Base-by-base conservation (phyloP, 306 rosid species). In the Medicago ruthenica region DNA sequence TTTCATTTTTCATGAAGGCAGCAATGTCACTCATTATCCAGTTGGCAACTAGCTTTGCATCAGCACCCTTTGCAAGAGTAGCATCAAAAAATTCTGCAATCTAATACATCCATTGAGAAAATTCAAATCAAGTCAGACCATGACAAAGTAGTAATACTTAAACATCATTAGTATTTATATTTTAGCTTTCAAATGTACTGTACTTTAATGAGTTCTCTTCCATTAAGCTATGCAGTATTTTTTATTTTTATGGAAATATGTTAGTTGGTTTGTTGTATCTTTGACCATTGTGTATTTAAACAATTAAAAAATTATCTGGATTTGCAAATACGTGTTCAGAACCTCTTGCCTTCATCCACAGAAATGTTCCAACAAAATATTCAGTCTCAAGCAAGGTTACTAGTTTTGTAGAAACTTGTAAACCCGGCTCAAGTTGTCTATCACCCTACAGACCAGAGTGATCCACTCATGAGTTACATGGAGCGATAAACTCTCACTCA, bases 11-110 rank as follows among this genome's bases (percentile, higher is more conserved):
- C 96, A 92, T 78, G 81, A 85, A 90, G 34, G 97, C 96, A 58
- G 97, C 93, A 80, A 95, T 84, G 76, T 95, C 98, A 51, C 97
- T 85, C 97, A 92, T 95, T 81, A 95, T 89, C 97, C 98, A 95
- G 82, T 95, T 92, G 84, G 97, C 88, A 61, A 89, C 97, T 47
- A 92, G 83, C 89, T 95, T 95, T 81, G 88, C 85, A 71, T 92
- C 97, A 24, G 93, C 93, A 50, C 97, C 97, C 76, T 78, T 92
- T 67, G 92, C 80, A 34, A 92, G 85, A 37, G 97, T 88, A 62
- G 95, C 86, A 70, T 92, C 97, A 77, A 95, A 95, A 90, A 75
- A 89, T 8, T 90, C 87, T 58, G 97, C 91, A 81, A 92, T 89
- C 98, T 92, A 81, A 65, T 68, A 70, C 67, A 85, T 68, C 57